phyloP scores from a whole-genome alignment of 2,329 filamentous ascomycete species.

The Polychaeton citri region DNA sequence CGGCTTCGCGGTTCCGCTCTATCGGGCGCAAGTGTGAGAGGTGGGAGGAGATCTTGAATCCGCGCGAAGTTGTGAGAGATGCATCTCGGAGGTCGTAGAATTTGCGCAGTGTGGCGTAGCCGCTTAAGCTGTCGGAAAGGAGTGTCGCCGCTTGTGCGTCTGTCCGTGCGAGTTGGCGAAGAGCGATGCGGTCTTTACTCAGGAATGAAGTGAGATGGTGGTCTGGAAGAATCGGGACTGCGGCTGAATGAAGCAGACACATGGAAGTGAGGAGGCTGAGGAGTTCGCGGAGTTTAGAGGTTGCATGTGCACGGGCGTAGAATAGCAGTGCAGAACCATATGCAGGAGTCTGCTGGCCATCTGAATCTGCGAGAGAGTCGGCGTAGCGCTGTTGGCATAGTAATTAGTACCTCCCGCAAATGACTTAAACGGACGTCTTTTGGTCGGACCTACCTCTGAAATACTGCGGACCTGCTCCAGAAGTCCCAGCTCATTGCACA shows the following conservation, averaged over 20 bases:
- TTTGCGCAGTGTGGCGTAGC: conserved; percentile 78
- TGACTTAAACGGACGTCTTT: neutral
- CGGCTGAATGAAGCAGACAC: conserved; percentile 71
- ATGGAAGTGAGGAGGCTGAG: conserved; percentile 78
- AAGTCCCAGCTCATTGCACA: conserved; percentile 69
- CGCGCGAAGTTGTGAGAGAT: neutral
- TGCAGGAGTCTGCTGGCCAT: conserved; percentile 37
- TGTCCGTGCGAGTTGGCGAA: conserved; percentile 57
- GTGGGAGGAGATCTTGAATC: too few relatives aligned
- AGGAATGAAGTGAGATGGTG: conserved; percentile 57
- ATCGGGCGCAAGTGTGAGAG: conserved; percentile 35
- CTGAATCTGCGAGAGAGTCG: conserved; percentile 57
- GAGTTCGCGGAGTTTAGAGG: conserved; percentile 68
- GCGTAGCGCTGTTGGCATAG: conserved; percentile 79
- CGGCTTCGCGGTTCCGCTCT: conserved; percentile 55
- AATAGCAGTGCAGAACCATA: conserved; percentile 84
- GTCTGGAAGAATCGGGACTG: conserved; percentile 59
- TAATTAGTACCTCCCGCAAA: conserved; percentile 10
- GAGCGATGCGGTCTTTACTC: conserved; percentile 54
- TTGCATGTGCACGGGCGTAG: conserved; percentile 72
- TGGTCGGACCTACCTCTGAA: conserved; percentile 54
- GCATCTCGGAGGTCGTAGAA: conserved; percentile 82
- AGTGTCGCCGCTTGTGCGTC: conserved; percentile 74
- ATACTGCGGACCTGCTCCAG: conserved; percentile 65
- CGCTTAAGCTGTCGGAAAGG: conserved; percentile 73